Evolutionary conservation across 306 rosid genomes (phyloP), one percentile per base, ranked within the genome.

Genomic region (Ziziphus jujuba): DNA sequence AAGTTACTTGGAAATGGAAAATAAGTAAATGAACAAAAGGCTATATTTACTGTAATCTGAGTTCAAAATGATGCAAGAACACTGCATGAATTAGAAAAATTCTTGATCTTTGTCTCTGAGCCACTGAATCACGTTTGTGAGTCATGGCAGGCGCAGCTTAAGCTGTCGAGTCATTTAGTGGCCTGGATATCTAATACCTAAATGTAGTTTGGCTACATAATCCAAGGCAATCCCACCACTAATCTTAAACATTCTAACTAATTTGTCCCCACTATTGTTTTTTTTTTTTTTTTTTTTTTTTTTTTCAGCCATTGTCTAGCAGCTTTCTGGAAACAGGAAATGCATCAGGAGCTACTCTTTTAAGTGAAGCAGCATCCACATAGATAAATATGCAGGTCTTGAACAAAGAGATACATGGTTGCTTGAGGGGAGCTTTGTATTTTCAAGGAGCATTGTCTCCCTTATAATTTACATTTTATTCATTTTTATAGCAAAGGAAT

Each of bases 261-360:
- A 44, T 28, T 22, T 0, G 33, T 28, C 33, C 45, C 3, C n/a
- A n/a, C n/a, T n/a, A n/a, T n/a, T n/a, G n/a, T n/a, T n/a, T n/a
- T n/a, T n/a, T 20, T 0, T 7, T 16, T 28, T 17, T 23, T 51
- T 33, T 43, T 10, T 36, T 70, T 31, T 69, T 25, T 47, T 35
- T 66, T 57, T 7, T 54, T 38, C 84, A 92, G 98, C 71, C 86
- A 79, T 72, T 77, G 16, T 84, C 90, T 44, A 55, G 69, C 65
- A 51, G 77, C 77, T 88, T 90, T 76, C 96, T 90, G 69, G 91
- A 92, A 65, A 74, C 72, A 65, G 88, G 82, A 66, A 86, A 70
- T 67, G 64, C 66, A 19, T 62, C 87, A 14, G 89, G 83, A 69
- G 53, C 73, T 19, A 68, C 67, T 17, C 76, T 83, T 69, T 44